Evolutionary conservation across 345 rosid species (phyloP).

Genomic region (Salix udensis): DNA sequence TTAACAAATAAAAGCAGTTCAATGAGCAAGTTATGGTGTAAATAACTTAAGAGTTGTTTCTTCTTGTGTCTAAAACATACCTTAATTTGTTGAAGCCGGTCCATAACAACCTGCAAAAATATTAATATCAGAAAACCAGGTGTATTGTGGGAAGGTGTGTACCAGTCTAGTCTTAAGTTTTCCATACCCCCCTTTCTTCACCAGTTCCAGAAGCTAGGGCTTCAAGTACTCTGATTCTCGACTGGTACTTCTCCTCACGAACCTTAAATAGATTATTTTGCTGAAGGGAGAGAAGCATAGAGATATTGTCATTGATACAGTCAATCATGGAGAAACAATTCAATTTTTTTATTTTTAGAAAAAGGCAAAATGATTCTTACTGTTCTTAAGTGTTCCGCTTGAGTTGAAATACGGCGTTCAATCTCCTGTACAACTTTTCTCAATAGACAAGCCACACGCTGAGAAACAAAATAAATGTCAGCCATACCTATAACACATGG

Average conservation of each 20-base stretch:
- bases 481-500: not conserved
- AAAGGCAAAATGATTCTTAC: conserved; percentile 33
- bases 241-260: conserved; percentile 85
- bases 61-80: conserved; percentile 26
- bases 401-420: conserved; percentile 93
- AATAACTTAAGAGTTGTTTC: not conserved
- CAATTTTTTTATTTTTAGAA: not conserved
- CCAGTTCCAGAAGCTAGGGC: conserved; percentile 71
- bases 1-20: not conserved
- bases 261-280: conserved; percentile 86
- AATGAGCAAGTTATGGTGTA: not conserved
- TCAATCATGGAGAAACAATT: conserved; percentile 8
- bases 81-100: conserved; percentile 58
- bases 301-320: not conserved
- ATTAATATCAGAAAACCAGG: not conserved
- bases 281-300: conserved; percentile 38
- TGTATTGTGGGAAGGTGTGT: not conserved
- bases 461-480: conserved; percentile 29
- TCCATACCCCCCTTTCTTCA: conserved; percentile 63
- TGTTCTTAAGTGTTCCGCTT: conserved; percentile 88
- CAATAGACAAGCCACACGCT: conserved; percentile 80
- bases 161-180: not conserved
- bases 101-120: conserved; percentile 39
- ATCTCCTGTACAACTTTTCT: conserved; percentile 94
- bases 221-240: conserved; percentile 83